Conservation (phyloP, 176 grass and related monocot genomes). For the Aegilops sharonensis region DNA sequence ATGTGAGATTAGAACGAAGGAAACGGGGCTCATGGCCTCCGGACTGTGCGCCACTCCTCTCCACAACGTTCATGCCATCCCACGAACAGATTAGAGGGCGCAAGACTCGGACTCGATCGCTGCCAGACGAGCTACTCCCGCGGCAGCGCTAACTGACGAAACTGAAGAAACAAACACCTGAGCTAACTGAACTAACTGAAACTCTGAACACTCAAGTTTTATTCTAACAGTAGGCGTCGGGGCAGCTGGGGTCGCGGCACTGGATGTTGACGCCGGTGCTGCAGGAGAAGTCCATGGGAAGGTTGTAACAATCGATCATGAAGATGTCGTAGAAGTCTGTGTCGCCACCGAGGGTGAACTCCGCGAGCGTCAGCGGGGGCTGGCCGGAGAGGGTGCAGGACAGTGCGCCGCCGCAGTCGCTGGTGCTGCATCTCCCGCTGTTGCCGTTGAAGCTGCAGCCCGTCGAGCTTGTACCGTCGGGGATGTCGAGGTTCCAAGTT, state of each 20-base stretch:
- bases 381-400: background rate
- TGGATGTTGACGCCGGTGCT: background rate
- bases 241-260: background rate
- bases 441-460: background rate
- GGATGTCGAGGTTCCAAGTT: background rate
- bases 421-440: background rate
- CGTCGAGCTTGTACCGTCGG: background rate
- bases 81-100: too few relatives aligned
- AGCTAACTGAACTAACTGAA: too few relatives aligned
- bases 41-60: too few relatives aligned
- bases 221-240: background rate
- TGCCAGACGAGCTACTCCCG: too few relatives aligned
- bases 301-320: slow-evolving; percentile 20
- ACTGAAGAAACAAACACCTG: too few relatives aligned
- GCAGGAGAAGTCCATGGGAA: slow-evolving; percentile 17
- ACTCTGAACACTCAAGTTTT: too few relatives aligned
- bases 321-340: background rate
- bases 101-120: too few relatives aligned
- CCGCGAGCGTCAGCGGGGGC: background rate
- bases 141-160: too few relatives aligned
- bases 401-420: background rate
- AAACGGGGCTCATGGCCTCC: too few relatives aligned
- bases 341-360: background rate
- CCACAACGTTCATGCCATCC: too few relatives aligned
- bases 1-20: too few relatives aligned